Evolutionary conservation across 179 eudicot species (phyloP), one percentile per base, ranked within the genome.

Genomic region (Vitellaria paradoxa): DNA sequence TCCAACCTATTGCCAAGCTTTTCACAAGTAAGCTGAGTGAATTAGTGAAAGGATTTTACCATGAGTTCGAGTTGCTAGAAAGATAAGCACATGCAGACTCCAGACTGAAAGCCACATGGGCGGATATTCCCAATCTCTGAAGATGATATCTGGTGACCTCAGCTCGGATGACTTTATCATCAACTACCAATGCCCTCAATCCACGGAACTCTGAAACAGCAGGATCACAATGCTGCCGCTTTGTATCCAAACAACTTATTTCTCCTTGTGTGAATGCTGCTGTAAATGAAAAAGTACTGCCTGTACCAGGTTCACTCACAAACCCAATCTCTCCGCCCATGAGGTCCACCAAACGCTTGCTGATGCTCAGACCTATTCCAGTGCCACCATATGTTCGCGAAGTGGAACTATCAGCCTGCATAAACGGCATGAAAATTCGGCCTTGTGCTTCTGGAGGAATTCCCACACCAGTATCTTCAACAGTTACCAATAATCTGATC

Each of bases 361-460:
- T 88, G 63, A 96, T 96, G 86, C 99, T 96, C 87, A 96, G 82
- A 18, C 99, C 99, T 53, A 96, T 96, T 56, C 99, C 99, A 12
- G 99, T 96, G 45, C 99, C 99, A 68, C 99, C 99, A 77, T 96
- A 89, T 23, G 82, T 92, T 49, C 99, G 84, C 21, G 99, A 94
- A 60, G 98, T 94, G 42, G 98, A 94, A 81, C 98, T 94, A 82
- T 94, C 99, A 23, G 94, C 99, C 85, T 96, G 99, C 98, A 96
- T 91, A 78, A 96, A 96, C 20, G 99, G 99, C 73, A 78, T 92
- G 84, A 96, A 96, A 68, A 96, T 90, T 63, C 91, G 89, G 55
- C 18, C 70, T 72, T 91, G 94, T 76, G 93, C 96, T 9, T 96
- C 91, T 68, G 7, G 73, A 52, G 89, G 96, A 53, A 96, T 92